A percentile compares a stretch with the other conserved stretches of the same genome.
Evolutionary conservation across 176 grass and related monocot species (phyloP).

Genomic region (Musa beccarii): DNA sequence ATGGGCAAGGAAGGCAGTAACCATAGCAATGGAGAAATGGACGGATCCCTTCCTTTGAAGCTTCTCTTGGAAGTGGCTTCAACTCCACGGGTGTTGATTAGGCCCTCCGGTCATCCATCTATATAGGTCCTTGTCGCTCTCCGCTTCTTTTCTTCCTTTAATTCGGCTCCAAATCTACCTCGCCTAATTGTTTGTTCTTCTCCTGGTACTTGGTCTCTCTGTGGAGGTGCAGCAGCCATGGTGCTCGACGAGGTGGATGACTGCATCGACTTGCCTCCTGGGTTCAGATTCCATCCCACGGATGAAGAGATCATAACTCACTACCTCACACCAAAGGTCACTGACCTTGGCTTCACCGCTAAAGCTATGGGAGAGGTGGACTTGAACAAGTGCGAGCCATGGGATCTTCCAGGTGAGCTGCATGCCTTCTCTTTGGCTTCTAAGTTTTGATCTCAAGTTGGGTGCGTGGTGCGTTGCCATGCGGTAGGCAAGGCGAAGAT

Average conservation of each 20-base stretch:
- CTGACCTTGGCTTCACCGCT: background rate
- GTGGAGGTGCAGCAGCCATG: background rate
- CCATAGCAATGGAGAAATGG: background rate
- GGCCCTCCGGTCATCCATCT: background rate
- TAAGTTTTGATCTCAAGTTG: background rate
- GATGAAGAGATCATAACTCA: constrained; percentile 7
- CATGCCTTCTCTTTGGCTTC: background rate
- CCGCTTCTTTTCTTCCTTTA: background rate
- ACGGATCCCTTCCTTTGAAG: background rate
- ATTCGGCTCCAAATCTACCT: background rate
- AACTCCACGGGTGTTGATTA: background rate
- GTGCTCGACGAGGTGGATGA: background rate
- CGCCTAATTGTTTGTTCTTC: background rate
- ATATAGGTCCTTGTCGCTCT: background rate
- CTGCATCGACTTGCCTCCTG: background rate
- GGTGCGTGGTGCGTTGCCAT: too few relatives aligned
- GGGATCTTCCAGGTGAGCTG: constrained; percentile 3
- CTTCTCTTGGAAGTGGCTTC: constrained; percentile 1
- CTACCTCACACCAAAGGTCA: constrained; percentile 1
- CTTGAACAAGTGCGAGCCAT: constrained; percentile 10
- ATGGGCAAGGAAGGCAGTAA: background rate
- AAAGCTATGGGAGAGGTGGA: background rate
- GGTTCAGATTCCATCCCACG: constrained; percentile 10
- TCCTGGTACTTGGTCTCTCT: background rate
- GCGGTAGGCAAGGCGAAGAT: constrained; percentile 1